phyloP scores from a whole-genome alignment of 2,329 filamentous ascomycete species.

The Teratosphaeria nubilosa region DNA sequence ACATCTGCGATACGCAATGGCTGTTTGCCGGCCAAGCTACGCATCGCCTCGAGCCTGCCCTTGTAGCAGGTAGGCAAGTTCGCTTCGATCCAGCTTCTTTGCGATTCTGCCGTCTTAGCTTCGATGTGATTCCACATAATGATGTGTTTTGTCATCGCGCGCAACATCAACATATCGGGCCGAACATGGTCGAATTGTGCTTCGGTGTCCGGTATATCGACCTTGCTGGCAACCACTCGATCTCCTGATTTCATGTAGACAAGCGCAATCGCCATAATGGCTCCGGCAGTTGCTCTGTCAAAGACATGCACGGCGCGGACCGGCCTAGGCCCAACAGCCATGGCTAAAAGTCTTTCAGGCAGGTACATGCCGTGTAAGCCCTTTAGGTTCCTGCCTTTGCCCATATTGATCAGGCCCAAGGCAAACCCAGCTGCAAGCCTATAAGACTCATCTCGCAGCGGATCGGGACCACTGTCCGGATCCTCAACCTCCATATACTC shows the following conservation, averaged over 20 bases:
- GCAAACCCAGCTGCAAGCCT: constrained; percentile 88
- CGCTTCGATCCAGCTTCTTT: constrained; percentile 56
- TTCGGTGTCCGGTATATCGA: constrained; percentile 82
- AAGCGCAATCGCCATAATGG: constrained; percentile 77
- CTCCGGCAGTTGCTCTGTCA: constrained; percentile 87
- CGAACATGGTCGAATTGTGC: constrained; percentile 93
- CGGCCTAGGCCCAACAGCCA: constrained; percentile 81
- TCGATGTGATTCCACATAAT: constrained; percentile 83
- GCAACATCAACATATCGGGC: constrained; percentile 81
- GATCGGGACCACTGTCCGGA: constrained; percentile 54
- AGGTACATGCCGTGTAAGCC: constrained; percentile 90
- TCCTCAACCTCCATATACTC: constrained; percentile 80
- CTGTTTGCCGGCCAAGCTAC: constrained; percentile 7
- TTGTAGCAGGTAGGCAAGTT: constrained; percentile 64
- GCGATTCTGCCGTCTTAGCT: not conserved
- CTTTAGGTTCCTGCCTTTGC: constrained; percentile 76
- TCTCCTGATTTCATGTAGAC: constrained; percentile 98
- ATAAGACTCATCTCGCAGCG: constrained; percentile 88
- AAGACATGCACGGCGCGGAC: constrained; percentile 87
- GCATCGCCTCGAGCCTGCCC: constrained; percentile 47
- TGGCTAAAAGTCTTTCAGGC: constrained; percentile 72
- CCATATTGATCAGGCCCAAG: constrained; percentile 87
- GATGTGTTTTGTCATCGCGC: constrained; percentile 79
- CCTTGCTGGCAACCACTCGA: constrained; percentile 72
- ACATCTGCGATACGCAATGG: constrained; percentile 68